Conservation (phyloP, 2,329 filamentous ascomycete genomes). For the Fusarium verticillioides region DNA sequence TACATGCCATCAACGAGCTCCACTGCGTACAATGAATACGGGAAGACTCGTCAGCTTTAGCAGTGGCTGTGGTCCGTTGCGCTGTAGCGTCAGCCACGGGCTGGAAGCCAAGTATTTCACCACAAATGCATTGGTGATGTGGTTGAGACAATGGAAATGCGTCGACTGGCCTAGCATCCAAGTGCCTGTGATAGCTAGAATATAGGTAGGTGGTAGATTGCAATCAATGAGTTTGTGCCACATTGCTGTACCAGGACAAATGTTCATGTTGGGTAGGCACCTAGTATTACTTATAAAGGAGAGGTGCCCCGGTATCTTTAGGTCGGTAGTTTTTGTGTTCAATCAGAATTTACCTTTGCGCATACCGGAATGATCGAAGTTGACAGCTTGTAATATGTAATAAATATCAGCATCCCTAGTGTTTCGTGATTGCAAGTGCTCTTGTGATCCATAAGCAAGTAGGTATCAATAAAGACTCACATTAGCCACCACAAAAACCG, state of each 20-base stretch:
- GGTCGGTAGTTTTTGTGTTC: neutral
- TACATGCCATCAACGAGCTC: constrained; percentile 7
- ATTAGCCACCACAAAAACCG: constrained; percentile 8
- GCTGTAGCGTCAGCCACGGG: constrained; percentile 21
- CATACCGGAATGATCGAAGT: neutral
- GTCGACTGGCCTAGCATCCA: neutral
- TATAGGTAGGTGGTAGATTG: neutral
- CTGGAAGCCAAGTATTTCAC: neutral
- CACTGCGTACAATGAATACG: constrained; percentile 20
- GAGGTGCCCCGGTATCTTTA: neutral
- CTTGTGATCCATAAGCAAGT: neutral
- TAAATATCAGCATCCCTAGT: neutral
- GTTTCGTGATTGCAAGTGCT: neutral
- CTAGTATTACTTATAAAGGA: neutral
- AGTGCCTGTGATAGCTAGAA: neutral
- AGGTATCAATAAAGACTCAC: constrained; percentile 4
- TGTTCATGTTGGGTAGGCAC: neutral
- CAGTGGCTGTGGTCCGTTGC: constrained; percentile 27
- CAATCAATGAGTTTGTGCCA: constrained; percentile 3
- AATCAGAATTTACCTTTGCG: neutral
- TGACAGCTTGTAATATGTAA: neutral
- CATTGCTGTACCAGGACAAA: neutral
- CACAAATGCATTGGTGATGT: neutral
- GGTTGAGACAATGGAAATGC: neutral
- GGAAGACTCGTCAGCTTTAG: constrained; percentile 32